These are phyloP conservation scores for Microstegium vimineum DNA, from an alignment of 176 grass and related monocot genomes.

Conservation along the genomic window DNA sequence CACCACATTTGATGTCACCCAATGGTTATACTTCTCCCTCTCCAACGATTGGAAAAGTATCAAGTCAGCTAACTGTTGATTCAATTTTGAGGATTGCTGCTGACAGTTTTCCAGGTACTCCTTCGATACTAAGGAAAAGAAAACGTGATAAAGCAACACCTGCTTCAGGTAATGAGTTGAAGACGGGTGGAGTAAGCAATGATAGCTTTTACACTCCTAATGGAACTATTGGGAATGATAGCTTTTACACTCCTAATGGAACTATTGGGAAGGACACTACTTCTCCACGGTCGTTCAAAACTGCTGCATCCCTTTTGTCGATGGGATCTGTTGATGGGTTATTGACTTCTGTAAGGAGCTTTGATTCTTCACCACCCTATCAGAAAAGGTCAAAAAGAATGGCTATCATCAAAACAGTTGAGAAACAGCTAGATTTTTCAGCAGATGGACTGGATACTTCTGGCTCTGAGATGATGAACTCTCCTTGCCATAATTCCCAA, in stretches of 20 bases:
- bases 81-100: slow-evolving; percentile 82
- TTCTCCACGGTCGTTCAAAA: slow-evolving; percentile 28
- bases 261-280: slow-evolving; percentile 24
- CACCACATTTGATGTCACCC: slow-evolving; percentile 29
- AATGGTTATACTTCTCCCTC: slow-evolving; percentile 37
- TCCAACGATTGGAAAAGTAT: slow-evolving; percentile 22
- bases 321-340: slow-evolving; percentile 46
- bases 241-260: slow-evolving; percentile 44
- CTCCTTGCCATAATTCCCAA: slow-evolving; percentile 38
- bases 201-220: slow-evolving; percentile 48
- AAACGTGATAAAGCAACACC: slow-evolving; percentile 56
- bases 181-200: slow-evolving; percentile 29
- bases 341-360: slow-evolving; percentile 35
- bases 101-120: slow-evolving; percentile 64
- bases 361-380: slow-evolving; percentile 79
- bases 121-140: slow-evolving; percentile 88
- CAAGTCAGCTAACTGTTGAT: slow-evolving; percentile 50
- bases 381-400: slow-evolving; percentile 75
- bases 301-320: slow-evolving; percentile 38
- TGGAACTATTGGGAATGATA: slow-evolving; percentile 42
- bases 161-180: slow-evolving; percentile 39
- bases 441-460: slow-evolving; percentile 36
- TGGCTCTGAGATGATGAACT: slow-evolving; percentile 42
- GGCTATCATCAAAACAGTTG: slow-evolving; percentile 55
- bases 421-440: slow-evolving; percentile 91